Conservation (phyloP, 169 alveolate species). For the Blepharisma undulans region DNA sequence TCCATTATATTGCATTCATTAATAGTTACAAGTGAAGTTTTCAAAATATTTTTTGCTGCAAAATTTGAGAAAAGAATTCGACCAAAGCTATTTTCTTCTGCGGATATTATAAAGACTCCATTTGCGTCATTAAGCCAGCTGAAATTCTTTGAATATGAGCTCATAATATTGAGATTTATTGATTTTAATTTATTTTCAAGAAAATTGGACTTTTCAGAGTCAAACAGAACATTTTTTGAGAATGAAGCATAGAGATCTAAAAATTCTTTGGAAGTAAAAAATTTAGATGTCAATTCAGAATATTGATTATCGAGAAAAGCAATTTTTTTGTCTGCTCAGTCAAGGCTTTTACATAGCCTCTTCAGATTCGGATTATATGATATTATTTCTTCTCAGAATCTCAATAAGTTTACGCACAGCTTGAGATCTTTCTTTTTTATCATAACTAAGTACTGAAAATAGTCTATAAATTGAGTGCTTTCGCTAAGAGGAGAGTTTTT, state of each 20-base stretch:
- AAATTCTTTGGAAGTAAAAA: background rate
- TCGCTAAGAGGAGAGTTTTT: background rate
- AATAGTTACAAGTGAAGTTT: background rate
- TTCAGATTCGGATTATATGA: background rate
- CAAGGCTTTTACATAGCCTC: background rate
- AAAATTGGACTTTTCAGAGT: background rate
- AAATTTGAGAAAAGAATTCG: background rate
- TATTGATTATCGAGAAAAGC: background rate
- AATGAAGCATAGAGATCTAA: background rate
- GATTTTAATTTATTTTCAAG: background rate
- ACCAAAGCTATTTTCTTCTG: background rate
- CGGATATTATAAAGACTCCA: background rate
- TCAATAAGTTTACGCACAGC: background rate
- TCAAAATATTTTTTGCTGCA: background rate
- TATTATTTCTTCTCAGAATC: background rate
- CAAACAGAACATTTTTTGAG: background rate
- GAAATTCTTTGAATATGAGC: background rate
- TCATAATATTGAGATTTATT: background rate
- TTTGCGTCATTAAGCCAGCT: background rate
- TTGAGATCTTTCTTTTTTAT: background rate
- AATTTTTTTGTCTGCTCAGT: background rate
- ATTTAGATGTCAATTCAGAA: background rate
- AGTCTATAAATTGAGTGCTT: background rate
- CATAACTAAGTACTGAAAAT: background rate
- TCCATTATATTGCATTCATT: background rate